Evolutionary conservation across 768 basidiomycete species (phyloP).

Genomic region (Leccinum pellstonianum): DNA sequence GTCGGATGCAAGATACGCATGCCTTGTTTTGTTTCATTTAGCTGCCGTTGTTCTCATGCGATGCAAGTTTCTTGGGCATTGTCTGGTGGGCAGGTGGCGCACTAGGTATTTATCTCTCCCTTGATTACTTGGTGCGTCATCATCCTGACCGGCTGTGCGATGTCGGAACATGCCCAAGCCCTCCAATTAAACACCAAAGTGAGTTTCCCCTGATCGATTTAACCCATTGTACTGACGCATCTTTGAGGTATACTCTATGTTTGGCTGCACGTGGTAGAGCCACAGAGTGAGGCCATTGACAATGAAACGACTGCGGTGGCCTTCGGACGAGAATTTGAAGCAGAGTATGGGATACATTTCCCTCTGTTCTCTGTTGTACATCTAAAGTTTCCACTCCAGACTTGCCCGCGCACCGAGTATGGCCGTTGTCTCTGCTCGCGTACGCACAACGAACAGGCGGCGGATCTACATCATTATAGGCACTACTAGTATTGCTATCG

Average conservation of each 20-base stretch:
- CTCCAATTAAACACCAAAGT: conserved; percentile 84
- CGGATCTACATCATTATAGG: no score
- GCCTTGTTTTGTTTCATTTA: conserved; percentile 27
- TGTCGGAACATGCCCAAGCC: conserved; percentile 86
- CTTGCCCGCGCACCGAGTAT: no score
- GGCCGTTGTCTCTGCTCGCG: no score
- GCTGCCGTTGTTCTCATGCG: no score
- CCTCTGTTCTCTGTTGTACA: no score
- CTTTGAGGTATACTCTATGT: conserved; percentile 71
- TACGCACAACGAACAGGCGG: no score
- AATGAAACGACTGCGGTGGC: conserved; percentile 68
- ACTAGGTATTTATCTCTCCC: conserved; percentile 80
- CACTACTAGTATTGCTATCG: conserved; percentile 46
- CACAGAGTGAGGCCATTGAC: conserved; percentile 88
- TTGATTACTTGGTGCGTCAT: conserved; percentile 65
- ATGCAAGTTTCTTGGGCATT: conserved; percentile 49
- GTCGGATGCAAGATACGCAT: conserved; percentile 92
- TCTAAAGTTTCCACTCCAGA: no score
- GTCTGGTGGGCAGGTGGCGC: conserved; percentile 90
- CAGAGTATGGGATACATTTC: conserved; percentile 55
- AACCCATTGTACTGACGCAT: background rate
- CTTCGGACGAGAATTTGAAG: conserved; percentile 82
- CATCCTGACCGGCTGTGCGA: conserved; percentile 90
- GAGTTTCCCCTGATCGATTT: background rate
- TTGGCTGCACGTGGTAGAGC: conserved; percentile 86